phyloP scores from a whole-genome alignment of 345 rosid species.

The Melastoma malabathricum region DNA sequence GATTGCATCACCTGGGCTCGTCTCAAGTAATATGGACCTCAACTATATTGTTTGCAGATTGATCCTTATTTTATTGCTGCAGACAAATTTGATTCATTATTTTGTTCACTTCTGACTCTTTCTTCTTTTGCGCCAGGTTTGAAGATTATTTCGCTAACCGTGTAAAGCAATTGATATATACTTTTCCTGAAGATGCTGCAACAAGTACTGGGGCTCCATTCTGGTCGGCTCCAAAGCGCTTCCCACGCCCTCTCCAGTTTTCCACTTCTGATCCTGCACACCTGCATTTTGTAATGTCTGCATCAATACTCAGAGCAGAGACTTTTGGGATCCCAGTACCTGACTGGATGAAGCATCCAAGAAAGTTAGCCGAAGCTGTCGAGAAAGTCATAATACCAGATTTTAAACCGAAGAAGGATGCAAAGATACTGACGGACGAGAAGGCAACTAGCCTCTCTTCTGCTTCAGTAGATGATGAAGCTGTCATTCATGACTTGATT shows the following conservation, averaged over 20 bases:
- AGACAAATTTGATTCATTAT: background rate
- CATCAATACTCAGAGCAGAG: constrained; percentile 79
- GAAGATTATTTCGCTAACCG: constrained; percentile 82
- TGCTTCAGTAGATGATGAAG: constrained; percentile 76
- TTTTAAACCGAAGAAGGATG: constrained; percentile 75
- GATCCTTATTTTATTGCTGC: too few relatives aligned
- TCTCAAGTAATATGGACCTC: constrained; percentile 37
- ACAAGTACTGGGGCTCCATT: constrained; percentile 90
- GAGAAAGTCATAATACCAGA: constrained; percentile 61
- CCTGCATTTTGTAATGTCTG: constrained; percentile 60
- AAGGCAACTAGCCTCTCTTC: constrained; percentile 65
- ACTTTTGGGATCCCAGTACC: constrained; percentile 76
- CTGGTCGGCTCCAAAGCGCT: constrained; percentile 99
- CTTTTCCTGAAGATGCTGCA: constrained; percentile 91
- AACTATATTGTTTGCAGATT: background rate
- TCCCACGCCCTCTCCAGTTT: constrained; percentile 73
- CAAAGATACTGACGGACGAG: constrained; percentile 78
- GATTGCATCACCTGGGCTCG: constrained; percentile 98
- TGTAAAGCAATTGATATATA: constrained; percentile 68
- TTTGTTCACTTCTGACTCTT: background rate
- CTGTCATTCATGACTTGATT: constrained; percentile 53
- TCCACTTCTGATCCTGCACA: constrained; percentile 55
- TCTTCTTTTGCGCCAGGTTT: constrained; percentile 34
- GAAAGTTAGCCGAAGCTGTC: constrained; percentile 52
- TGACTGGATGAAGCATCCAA: constrained; percentile 60